Conservation (phyloP, 805 yeast species). For the Metschnikowia orientalis region DNA sequence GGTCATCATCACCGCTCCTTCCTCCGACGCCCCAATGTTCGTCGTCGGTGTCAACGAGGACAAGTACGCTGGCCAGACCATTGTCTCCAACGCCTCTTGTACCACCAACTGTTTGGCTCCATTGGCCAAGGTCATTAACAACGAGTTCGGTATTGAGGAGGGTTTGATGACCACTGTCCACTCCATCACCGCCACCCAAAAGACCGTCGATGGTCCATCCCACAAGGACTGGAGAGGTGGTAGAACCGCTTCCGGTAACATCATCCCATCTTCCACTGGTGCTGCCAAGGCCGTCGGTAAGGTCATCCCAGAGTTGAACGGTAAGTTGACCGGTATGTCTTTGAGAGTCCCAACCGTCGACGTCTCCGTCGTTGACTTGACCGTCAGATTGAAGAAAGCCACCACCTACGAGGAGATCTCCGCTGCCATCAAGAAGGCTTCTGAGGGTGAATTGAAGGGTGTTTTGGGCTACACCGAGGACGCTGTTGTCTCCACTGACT, state of each 20-base stretch:
- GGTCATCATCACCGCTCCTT: constrained; percentile 92
- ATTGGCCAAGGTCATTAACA: constrained; percentile 84
- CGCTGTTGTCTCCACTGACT: constrained; percentile 87
- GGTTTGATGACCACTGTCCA: constrained; percentile 96
- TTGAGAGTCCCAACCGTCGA: constrained; percentile 92
- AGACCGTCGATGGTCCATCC: constrained; percentile 95
- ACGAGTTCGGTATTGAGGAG: constrained; percentile 79
- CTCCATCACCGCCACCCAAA: constrained; percentile 94
- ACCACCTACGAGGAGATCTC: constrained; percentile 82
- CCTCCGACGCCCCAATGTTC: constrained; percentile 92
- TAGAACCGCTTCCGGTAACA: constrained; percentile 93
- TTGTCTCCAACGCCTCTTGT: constrained; percentile 91
- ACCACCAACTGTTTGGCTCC: constrained; percentile 96
- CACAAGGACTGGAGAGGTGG: constrained; percentile 99
- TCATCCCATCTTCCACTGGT: constrained; percentile 94
- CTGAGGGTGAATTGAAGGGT: constrained; percentile 77
- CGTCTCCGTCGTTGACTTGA: constrained; percentile 90
- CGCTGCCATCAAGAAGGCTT: constrained; percentile 67
- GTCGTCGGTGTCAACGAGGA: constrained; percentile 87
- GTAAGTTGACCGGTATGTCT: constrained; percentile 92
- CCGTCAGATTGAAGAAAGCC: constrained; percentile 72
- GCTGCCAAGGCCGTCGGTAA: constrained; percentile 97
- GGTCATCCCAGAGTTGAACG: constrained; percentile 86
- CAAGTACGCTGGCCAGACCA: constrained; percentile 68
- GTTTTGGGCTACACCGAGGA: constrained; percentile 88